These are phyloP conservation scores for Geotrichum armillariae DNA, from an alignment of 1,139 yeast genomes.

Conservation along the genomic window DNA sequence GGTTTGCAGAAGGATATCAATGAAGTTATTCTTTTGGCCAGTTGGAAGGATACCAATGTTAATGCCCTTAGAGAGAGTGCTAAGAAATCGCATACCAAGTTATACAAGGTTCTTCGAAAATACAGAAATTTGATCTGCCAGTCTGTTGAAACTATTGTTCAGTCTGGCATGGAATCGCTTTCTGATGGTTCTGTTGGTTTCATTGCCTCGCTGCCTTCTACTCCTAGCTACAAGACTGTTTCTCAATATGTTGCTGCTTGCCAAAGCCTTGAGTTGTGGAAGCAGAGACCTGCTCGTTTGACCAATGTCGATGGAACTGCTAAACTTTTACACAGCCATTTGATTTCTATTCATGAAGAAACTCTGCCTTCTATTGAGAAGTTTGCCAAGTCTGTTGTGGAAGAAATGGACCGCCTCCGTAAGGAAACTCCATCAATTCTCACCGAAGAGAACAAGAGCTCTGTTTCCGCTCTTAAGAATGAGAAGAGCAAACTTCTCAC, in stretches of 20 bases:
- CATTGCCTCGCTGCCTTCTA: constrained; percentile 15
- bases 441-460: constrained; percentile 74
- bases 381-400: constrained; percentile 54
- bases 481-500: constrained; percentile 80
- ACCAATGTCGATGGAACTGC: constrained; percentile 49
- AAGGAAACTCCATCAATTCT: constrained; percentile 73
- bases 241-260: constrained; percentile 27
- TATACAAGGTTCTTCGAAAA: constrained; percentile 82
- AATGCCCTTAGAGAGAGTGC: constrained; percentile 95
- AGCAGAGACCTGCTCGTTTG: constrained; percentile 55
- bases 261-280: constrained; percentile 48
- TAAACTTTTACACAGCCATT: constrained; percentile 27
- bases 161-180: constrained; percentile 16
- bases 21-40: constrained; percentile 84
- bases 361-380: constrained; percentile 47
- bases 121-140: constrained; percentile 65
- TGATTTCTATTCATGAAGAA: constrained; percentile 25
- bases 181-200: constrained; percentile 24
- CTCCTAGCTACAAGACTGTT: constrained; percentile 22
- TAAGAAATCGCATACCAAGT: constrained; percentile 76
- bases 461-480: constrained; percentile 68
- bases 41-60: constrained; percentile 96
- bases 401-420: constrained; percentile 61
- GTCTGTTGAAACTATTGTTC: constrained; percentile 54
- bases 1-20: constrained; percentile 72